phyloP scores from a whole-genome alignment of 23 red algal genomes.

The Gracilaria gracilis region DNA sequence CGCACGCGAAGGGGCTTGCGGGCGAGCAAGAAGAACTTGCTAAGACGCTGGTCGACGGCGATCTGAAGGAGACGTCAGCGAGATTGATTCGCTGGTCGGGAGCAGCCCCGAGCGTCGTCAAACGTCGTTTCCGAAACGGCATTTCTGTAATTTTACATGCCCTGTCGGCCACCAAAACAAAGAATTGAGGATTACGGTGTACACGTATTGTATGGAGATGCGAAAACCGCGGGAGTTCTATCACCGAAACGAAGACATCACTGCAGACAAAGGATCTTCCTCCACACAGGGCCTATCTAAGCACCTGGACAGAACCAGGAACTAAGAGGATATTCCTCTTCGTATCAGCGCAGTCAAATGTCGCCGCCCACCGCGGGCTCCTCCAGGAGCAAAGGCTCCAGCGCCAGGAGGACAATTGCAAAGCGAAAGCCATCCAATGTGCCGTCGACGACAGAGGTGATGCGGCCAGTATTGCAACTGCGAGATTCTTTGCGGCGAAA shows the following conservation, averaged over 20 bases:
- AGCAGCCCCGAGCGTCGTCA: not conserved
- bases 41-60: not conserved
- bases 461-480: conserved; percentile 44
- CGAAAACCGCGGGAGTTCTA: no score
- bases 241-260: no score
- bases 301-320: no score
- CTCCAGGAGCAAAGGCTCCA: not conserved
- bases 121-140: not conserved
- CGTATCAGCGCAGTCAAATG: not conserved
- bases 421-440: conserved; percentile 9
- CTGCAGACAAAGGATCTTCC: no score
- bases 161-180: no score
- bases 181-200: no score
- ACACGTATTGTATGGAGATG: no score
- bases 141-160: not conserved
- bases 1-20: not conserved
- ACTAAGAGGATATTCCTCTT: no score
- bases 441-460: conserved; percentile 20
- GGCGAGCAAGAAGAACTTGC: not conserved
- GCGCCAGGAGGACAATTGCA: not conserved
- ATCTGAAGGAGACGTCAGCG: conserved; percentile 20
- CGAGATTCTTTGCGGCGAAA: conserved; percentile 24
- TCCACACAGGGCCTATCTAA: no score
- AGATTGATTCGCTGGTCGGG: conserved; percentile 1
- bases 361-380: conserved; percentile 2